Evolutionary conservation across 177 flowering plant genomes (phyloP), one percentile per base, ranked within the genome.

Genomic region (Vitis hybrid): DNA sequence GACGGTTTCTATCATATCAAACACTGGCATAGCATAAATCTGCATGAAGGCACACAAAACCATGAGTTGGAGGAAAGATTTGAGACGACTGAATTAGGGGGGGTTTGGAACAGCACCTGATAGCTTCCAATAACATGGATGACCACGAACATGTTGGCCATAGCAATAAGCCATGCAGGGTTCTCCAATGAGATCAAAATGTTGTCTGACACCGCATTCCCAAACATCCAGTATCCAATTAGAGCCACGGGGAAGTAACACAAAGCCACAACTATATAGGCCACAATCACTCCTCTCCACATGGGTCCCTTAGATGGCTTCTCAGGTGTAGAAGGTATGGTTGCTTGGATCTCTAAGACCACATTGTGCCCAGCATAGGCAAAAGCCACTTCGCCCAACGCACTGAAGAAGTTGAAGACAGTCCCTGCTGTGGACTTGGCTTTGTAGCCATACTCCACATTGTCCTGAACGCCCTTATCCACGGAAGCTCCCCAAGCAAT

Each of bases 21-120:
- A 88, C 18, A 88, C 91, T 11, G 91, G 91, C 79, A 88, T 86
- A 7, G 91, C 87, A 75, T 82, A 87, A 10, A 87, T 69, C 91
- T 85, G 72, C 68, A 77, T 46, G 3, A 14, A 58, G 41, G n/a
- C 6, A 27, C 50, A 30, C 13, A 20, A 46, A 51, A 41, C 46
- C 46, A 48, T 11, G 14, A 21, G 20, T 46, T 30, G 11, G n/a
- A 51, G 9, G 15, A n/a, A 13, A 11, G 11, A 50, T 15, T 46
- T 4, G 24, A 13, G 18, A 32, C 1, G 51, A 13, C 9, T 1
- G 62, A 27, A 32, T 17, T 32, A 41, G 11, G 21, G 69, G 69
- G 5, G 3, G 35, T 35, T 21, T 15, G 62, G 11, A 52, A 50
- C 12, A 1, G 13, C 3, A 83, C 88, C 89, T 85, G 88, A 71